These are phyloP conservation scores for Bolboschoenus planiculmis DNA, from an alignment of 176 grass and related monocot species.

Conservation along the genomic window DNA sequence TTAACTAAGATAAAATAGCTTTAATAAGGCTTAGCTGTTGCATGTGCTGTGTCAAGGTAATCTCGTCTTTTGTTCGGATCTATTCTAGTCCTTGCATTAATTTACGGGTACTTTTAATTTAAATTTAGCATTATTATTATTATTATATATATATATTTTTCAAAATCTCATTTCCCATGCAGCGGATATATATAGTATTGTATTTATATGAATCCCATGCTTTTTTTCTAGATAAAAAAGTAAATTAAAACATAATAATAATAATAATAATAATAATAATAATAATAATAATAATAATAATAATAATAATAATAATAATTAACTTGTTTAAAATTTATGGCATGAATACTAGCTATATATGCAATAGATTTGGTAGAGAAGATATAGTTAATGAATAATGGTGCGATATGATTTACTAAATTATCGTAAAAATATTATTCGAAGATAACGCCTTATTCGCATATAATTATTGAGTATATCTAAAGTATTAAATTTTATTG, in stretches of 20 bases:
- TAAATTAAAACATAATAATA: not conserved
- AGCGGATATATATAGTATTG: not conserved
- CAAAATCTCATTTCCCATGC: not conserved
- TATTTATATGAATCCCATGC: not conserved
- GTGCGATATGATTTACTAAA: not conserved
- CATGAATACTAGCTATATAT: not conserved
- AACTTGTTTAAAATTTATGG: not conserved
- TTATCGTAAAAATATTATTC: not conserved
- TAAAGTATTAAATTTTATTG: not conserved
- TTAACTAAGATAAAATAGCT: slow-evolving; percentile 7
- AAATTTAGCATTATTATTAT: not conserved
- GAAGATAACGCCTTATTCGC: not conserved
- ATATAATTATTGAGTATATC: not conserved
- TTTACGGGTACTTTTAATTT: not conserved
- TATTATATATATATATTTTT: not conserved
- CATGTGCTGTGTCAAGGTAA: slow-evolving; percentile 19
- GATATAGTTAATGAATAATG: not conserved
- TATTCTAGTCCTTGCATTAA: not conserved
- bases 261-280: no score
- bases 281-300: no score
- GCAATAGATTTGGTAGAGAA: not conserved
- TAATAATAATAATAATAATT: not conserved
- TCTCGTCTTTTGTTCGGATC: slow-evolving; percentile 22
- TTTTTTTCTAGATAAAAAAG: not conserved
- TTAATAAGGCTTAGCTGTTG: slow-evolving; percentile 24